Percentiles rank a stretch among this genome's conserved stretches.
phyloP scores from a whole-genome alignment of 331 rosid species.

The Telfairia occidentalis region DNA sequence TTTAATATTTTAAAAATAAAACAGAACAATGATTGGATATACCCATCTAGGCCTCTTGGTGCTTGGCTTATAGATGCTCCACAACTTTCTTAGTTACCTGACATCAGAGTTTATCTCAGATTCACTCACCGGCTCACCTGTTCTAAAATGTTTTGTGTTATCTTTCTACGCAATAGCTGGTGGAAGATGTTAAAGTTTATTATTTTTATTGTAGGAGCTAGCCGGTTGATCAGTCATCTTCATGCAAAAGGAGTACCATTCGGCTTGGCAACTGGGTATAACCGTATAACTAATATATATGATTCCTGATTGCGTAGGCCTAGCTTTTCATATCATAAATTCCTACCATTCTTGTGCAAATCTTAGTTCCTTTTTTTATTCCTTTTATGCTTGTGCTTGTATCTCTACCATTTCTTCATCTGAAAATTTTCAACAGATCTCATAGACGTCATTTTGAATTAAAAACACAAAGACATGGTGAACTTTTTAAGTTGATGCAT shows the following conservation, averaged over 20 bases:
- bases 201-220: conserved; percentile 41
- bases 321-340: not conserved
- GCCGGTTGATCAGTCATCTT: conserved; percentile 59
- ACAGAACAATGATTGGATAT: not conserved
- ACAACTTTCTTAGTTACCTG: not conserved
- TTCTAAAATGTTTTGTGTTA: not conserved
- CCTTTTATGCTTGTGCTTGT: not conserved
- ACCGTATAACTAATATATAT: conserved; percentile 25
- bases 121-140: not conserved
- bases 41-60: not conserved
- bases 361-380: not conserved
- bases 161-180: not conserved
- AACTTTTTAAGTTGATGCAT: conserved; percentile 70
- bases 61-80: not conserved
- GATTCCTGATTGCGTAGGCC: not conserved
- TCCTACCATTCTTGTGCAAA: conserved; percentile 7
- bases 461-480: conserved; percentile 72
- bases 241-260: conserved; percentile 71
- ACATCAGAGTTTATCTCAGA: not conserved
- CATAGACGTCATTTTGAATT: conserved; percentile 64
- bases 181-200: not conserved
- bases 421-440: conserved; percentile 41
- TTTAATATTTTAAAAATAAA: not conserved
- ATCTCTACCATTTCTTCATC: conserved; percentile 15
- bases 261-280: conserved; percentile 78